A percentile compares a stretch with the other conserved stretches of the same genome.
Conservation (phyloP, 306 rosid genomes). For the Echinosophora koreensis region DNA sequence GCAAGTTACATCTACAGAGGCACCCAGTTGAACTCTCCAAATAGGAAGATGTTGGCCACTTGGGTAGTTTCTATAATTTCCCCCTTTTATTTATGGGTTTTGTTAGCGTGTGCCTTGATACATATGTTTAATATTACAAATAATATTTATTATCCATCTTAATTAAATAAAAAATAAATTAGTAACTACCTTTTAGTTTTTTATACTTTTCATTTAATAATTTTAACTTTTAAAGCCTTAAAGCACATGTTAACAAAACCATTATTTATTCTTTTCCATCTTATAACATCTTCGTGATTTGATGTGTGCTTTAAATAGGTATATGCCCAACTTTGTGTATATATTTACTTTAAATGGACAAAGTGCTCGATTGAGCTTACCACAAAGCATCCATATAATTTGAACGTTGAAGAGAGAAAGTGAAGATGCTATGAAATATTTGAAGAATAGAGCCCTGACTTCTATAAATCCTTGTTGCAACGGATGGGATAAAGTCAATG, state of each 20-base stretch:
- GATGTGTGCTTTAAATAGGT: conserved; percentile 36
- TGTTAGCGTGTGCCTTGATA: too few relatives aligned
- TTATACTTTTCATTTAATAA: too few relatives aligned
- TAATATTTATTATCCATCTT: too few relatives aligned
- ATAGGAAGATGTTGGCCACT: conserved; percentile 10
- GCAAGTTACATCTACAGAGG: neutral
- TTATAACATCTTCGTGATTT: neutral
- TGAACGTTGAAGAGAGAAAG: conserved; percentile 49
- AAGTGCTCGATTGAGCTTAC: too few relatives aligned
- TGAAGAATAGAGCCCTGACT: conserved; percentile 66
- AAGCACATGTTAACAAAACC: too few relatives aligned
- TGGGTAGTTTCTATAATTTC: neutral
- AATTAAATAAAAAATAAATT: too few relatives aligned
- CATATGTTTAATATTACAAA: too few relatives aligned
- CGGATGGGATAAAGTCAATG: conserved; percentile 82
- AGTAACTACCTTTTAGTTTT: too few relatives aligned
- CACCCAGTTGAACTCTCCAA: neutral
- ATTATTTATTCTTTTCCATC: too few relatives aligned
- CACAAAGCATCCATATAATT: too few relatives aligned
- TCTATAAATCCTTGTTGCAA: conserved; percentile 71
- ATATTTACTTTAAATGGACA: neutral
- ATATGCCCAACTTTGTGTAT: conserved; percentile 54
- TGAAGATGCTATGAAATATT: conserved; percentile 62
- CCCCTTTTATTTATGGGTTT: neutral
- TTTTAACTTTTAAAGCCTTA: too few relatives aligned